Conservation (phyloP, 1,284 basidiomycete genomes). For the Malassezia sp. region DNA sequence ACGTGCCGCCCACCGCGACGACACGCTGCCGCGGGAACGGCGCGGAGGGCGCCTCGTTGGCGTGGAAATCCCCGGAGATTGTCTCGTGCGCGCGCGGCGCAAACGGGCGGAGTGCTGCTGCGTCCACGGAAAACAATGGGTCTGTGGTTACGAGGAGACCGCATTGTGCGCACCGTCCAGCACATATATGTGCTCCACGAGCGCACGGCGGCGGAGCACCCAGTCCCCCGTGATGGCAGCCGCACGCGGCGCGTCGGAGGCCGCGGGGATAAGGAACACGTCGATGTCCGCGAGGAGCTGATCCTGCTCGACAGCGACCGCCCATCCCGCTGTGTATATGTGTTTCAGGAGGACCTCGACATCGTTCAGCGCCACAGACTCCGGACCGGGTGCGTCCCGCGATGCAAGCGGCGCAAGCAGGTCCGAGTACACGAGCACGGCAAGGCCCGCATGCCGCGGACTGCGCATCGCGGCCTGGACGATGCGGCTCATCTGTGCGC, state of each 20-base stretch:
- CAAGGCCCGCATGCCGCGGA: not conserved
- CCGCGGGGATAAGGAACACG: constrained; percentile 23
- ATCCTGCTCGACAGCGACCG: constrained; percentile 22
- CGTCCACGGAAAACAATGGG: no score
- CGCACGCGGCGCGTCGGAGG: no score
- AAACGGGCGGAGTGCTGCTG: no score
- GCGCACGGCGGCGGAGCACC: not conserved
- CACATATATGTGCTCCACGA: not conserved
- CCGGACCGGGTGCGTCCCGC: no score
- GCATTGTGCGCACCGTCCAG: not conserved
- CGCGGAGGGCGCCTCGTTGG: not conserved
- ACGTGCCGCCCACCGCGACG: constrained; percentile 61
- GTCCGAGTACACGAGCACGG: constrained; percentile 17
- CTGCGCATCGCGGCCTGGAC: constrained; percentile 1
- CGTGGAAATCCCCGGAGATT: not conserved
- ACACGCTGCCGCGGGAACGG: not conserved
- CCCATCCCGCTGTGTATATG: constrained; percentile 37
- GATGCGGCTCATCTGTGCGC: not conserved
- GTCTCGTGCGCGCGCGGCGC: no score
- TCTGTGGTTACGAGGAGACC: no score
- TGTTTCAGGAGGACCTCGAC: constrained; percentile 35
- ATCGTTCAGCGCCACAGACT: constrained; percentile 21
- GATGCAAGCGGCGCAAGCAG: not conserved
- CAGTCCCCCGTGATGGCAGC: not conserved
- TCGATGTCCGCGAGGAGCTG: constrained; percentile 27